phyloP scores from a whole-genome alignment of 139 green algal genomes.

The Auxenochlorella pyrenoidosa region DNA sequence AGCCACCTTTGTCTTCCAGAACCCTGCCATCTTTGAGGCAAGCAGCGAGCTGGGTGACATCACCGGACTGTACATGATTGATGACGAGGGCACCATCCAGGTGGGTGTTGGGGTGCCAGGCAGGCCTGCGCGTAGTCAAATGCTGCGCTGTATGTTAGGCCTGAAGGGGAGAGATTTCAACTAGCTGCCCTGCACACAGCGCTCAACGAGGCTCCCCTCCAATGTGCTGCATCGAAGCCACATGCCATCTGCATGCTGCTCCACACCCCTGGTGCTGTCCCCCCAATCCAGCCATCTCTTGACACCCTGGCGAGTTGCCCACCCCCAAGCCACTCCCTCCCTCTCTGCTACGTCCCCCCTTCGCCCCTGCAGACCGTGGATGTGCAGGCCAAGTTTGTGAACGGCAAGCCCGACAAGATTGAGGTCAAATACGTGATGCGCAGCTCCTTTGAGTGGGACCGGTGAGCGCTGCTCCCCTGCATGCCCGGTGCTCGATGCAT shows the following conservation, averaged over 20 bases:
- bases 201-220: too few relatives aligned
- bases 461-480: slow-evolving; percentile 82
- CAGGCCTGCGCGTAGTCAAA: too few relatives aligned
- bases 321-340: not conserved
- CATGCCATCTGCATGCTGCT: not conserved
- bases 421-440: slow-evolving; percentile 72
- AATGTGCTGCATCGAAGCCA: too few relatives aligned
- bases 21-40: slow-evolving; percentile 93
- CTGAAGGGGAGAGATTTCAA: too few relatives aligned
- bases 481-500: not conserved
- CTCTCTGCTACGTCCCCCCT: not conserved
- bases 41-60: slow-evolving; percentile 89
- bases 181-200: too few relatives aligned
- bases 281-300: too few relatives aligned
- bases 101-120: not conserved
- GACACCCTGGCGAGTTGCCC: too few relatives aligned
- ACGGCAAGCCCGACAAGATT: slow-evolving; percentile 90
- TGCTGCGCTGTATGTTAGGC: too few relatives aligned
- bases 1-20: slow-evolving; percentile 93
- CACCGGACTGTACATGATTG: slow-evolving; percentile 96
- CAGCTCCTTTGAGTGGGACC: slow-evolving; percentile 88
- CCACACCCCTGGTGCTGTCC: too few relatives aligned
- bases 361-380: slow-evolving; percentile 90
- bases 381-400: slow-evolving; percentile 97
- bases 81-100: slow-evolving; percentile 86